Evolutionary conservation across 2,329 filamentous ascomycete genomes (phyloP).

Genomic region (Cladosporium sp.): DNA sequence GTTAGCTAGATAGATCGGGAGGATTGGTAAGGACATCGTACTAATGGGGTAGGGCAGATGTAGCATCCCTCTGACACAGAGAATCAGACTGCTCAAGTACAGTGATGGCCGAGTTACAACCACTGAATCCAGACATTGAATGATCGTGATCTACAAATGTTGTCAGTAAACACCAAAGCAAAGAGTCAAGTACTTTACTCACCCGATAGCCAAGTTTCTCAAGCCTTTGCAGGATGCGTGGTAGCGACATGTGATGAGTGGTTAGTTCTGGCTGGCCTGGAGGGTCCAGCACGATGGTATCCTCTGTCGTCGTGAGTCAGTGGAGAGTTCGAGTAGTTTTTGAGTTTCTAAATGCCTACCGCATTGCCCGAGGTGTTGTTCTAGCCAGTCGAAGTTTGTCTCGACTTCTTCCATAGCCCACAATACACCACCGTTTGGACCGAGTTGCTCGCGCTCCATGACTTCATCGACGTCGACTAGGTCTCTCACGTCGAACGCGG

Average conservation of each 20-base stretch:
- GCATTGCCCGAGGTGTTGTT: conserved; percentile 70
- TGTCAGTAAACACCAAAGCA: conserved; percentile 62
- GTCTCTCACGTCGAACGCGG: conserved; percentile 85
- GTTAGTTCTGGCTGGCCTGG: conserved; percentile 97
- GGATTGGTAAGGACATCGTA: conserved; percentile 3
- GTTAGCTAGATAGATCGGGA: neutral
- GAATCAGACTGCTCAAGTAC: conserved; percentile 90
- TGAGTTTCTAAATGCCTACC: conserved; percentile 24
- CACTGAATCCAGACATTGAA: conserved; percentile 93
- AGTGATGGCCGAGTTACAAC: conserved; percentile 90
- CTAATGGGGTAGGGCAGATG: conserved; percentile 91
- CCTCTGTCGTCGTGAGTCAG: conserved; percentile 54
- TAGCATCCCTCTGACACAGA: conserved; percentile 93
- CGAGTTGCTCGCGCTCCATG: conserved; percentile 87
- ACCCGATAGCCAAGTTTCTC: conserved; percentile 93
- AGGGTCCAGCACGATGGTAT: conserved; percentile 94
- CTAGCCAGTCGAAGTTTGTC: conserved; percentile 89
- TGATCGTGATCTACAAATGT: conserved; percentile 72
- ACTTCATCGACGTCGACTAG: conserved; percentile 90
- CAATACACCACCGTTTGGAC: conserved; percentile 87
- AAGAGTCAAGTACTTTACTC: conserved; percentile 81
- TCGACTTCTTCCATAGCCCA: conserved; percentile 96
- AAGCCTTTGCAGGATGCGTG: conserved; percentile 87
- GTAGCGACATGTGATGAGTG: conserved; percentile 87
- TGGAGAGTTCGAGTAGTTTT: neutral